Evolutionary conservation across 1,139 yeast species (phyloP), one percentile per base, ranked within the genome.

Genomic region (Blastobotrys arbuscula): DNA sequence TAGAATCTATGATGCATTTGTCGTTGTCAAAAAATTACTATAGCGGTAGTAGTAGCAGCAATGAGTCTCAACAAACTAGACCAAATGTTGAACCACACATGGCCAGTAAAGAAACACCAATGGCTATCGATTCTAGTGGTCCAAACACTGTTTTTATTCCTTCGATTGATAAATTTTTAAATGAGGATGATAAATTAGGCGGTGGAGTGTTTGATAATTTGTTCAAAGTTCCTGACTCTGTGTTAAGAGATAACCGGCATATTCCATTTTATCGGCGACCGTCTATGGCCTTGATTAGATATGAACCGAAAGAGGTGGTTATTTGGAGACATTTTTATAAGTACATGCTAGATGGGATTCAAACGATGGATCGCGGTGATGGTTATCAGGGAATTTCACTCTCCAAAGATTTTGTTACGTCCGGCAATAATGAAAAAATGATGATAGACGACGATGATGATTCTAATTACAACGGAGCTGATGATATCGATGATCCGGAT

Each of bases 71-170:
- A 28, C 31, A 9, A 28, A 9, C 31, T 10, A 9, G 12, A 28
- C 37, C 12, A 21, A 16, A 16, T 23, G 16, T n/a, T 5, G 16
- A 33, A 24, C 7, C 34, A 26, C 4, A n/a, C 35, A 39, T 9
- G 9, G 9, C n/a, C 43, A 26, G 12, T 13, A 39, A 15, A 24
- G 7, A 18, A 18, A 3, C 21, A 39, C 31, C 26, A 15, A 53
- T 42, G 28, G 47, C 42, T 40, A 57, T 56, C 59, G 59, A 56
- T 42, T 52, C 54, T 4, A 38, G 51, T 28, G 53, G 51, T 16
- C 53, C 58, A 2, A 43, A 50, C 37, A 56, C 58, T 1, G 53
- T 59, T 10, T 59, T 53, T 49, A 59, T 59, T 41, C 57, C 59
- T 2, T 58, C 61, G 4, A 55, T 59, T 28, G 63, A 59, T 45